A percentile compares a stretch with the other conserved stretches of the same genome.
phyloP scores from a whole-genome alignment of 345 rosid species.

The Salix exigua region DNA sequence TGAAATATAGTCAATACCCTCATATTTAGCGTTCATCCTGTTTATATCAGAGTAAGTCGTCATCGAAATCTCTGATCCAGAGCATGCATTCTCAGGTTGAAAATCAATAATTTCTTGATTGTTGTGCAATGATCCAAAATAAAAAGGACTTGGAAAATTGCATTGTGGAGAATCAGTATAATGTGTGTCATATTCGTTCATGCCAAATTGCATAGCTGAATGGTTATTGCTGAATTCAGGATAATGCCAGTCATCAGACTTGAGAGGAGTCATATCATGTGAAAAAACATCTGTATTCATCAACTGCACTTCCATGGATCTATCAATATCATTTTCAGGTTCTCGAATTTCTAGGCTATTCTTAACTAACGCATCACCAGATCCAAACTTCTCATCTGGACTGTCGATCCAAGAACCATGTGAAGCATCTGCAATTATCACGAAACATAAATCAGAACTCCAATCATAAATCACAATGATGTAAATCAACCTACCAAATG shows the following conservation, averaged over 20 bases:
- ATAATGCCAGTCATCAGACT: constrained; percentile 37
- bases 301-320: constrained; percentile 13
- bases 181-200: constrained; percentile 15
- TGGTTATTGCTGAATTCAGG: constrained; percentile 28
- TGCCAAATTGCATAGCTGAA: constrained; percentile 30
- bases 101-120: constrained; percentile 39
- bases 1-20: constrained; percentile 25
- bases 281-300: constrained; percentile 27
- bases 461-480: not conserved
- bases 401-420: constrained; percentile 19
- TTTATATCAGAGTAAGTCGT: constrained; percentile 33
- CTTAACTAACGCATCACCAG: constrained; percentile 10
- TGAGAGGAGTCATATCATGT: constrained; percentile 19
- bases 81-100: constrained; percentile 38
- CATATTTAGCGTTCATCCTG: constrained; percentile 30
- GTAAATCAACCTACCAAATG: not conserved
- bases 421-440: constrained; percentile 41
- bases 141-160: constrained; percentile 14
- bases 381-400: constrained; percentile 16
- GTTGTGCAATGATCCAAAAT: constrained; percentile 24
- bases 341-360: constrained; percentile 26
- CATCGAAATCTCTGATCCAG: constrained; percentile 29
- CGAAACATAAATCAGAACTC: constrained; percentile 24
- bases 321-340: constrained; percentile 15
- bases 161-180: constrained; percentile 26